Base-by-base conservation (phyloP, 306 rosid species). In the Begonia fuchsioides region DNA sequence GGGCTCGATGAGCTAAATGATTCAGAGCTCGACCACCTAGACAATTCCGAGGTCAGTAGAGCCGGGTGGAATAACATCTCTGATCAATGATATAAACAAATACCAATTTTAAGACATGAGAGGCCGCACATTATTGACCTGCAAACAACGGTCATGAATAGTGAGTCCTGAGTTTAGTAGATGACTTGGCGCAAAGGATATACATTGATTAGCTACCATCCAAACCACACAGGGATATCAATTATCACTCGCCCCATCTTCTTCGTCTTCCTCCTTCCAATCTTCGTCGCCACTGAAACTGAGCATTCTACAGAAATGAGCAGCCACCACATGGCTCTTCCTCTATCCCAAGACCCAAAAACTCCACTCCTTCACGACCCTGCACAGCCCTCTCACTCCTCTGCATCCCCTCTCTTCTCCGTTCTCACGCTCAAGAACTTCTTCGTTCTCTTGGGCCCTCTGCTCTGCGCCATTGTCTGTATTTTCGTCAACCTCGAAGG, bases 381-480 rank as follows among this genome's bases (percentile, higher is more conserved):
- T 43, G 39, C 6, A 52, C 61, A 56, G 48, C 54, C 58, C 56
- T 50, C 78, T 17, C 55, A 40, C 5, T 53, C 38, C 39, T 18
- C 49, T 58, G 44, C 15, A 1, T 59, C 66, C 5, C 9, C 38
- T 17, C 12, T 71, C 1, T 41, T 7, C 8, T 64, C 87, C 11
- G 3, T 72, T 19, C 11, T 69, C 8, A 76, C 77, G 0, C 72
- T 60, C 0, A 45, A 78, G 39, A 76, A 55, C 55, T 56, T 75
- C 0, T 83, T 49, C 41, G 26, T 78, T 1, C 39, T 76, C 3
- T 44, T 81, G 11, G 95, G 96, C 2, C 96, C 96, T 4, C 14
- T 83, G 3, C 19, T 88, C 15, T 68, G 86, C 53, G 26, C 65
- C 2, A 1, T 64, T 13, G 56, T 83, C 4, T 68, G 71, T 43